Base-by-base conservation (phyloP, 2,329 filamentous ascomycete species). In the Penicillium palitans region DNA sequence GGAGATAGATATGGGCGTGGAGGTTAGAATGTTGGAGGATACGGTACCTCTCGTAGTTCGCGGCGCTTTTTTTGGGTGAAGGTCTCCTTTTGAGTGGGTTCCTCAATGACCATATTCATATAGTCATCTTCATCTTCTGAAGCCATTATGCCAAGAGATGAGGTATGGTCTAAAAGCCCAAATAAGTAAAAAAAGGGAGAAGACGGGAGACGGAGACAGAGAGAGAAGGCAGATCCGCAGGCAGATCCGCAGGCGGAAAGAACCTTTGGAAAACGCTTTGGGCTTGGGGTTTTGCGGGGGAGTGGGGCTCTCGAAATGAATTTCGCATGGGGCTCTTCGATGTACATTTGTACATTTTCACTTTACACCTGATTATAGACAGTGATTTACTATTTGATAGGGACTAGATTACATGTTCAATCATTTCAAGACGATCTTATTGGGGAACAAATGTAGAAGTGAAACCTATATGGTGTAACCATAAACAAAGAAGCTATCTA, bases 101-200 rank as follows among this genome's bases (percentile, higher is more conserved):
- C 90, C 19, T 85, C 82, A 72, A 99, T 93, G 15, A 87, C 83
- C 93, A 99, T 98, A 68, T 88, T 91, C 90, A 99, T 96, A 81
- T 99, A 98, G 76, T 99, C 95, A 63, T 97, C 92, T 21, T 92
- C 90, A 7, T 91, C 51, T 37, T 53, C 90, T 3, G 65, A 56
- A 61, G 52, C 33, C 54, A 57, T 56, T 24, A 12, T 45, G 40
- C 25, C 40, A 52, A 45, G 40, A 45, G 35, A 39, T 13, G 19
- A 27, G 13, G 37, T 31, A 21, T 52, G 27, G 27, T 35, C 17
- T 42, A 39, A n/a, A 21, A 12, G 10, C 2, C 17, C 7, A n/a
- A 39, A 9, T 39, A 15, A 17, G 15, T 33, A 12, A 33, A 13
- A 13, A 13, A 35, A 7, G 6, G 17, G 33, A 17, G 27, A 13